Evolutionary conservation across 2,329 filamentous ascomycete genomes (phyloP), one percentile per base, ranked within the genome.

Genomic region (Thielaviopsis ethacetica): DNA sequence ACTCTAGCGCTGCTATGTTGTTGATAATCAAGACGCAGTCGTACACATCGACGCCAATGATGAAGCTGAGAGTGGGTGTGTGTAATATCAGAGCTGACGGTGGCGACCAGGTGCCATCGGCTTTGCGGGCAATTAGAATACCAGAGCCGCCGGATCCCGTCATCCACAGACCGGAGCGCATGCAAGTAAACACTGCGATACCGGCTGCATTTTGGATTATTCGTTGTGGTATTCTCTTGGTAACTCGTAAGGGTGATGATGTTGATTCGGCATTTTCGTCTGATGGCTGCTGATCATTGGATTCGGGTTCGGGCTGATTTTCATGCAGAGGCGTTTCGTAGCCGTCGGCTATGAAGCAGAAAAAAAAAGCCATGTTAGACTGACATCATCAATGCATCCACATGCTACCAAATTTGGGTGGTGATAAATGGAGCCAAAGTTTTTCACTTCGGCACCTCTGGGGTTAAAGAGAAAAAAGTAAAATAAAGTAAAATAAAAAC

Each of bases 11-110:
- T 59, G 88, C 80, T 53, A 87, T 82, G 52, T 86, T 90, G 72
- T 95, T 96, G 68, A 96, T 91, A 41, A 96, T 86, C 9, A 96
- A 79, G 15, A 97, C 86, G 67, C 91, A 95, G 69, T 97, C 91
- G 74, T 96, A 97, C 34, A 96, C 90, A 68, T 97, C 91, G 49
- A 95, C 86, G 2, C 91, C 91, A 5, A 91, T 84, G 57, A 95
- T 80, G 67, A 97, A 96, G 41, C 90, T 91, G 38, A 96, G 77
- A 0, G 86, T 89, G 0, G 88, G 82, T 0, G 91, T 95, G 68
- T 97, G 91, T 53, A 95, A 78, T 73, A 95, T 80, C 64, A 97
- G 90, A 54, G 88, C 91, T 0, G 88, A 94, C 0, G 91, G 91
- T 9, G 90, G 87, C 63, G 88, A 93, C 91, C 91, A 96, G 63